Conservation (phyloP, 768 basidiomycete genomes). For the Mycena amicta region DNA sequence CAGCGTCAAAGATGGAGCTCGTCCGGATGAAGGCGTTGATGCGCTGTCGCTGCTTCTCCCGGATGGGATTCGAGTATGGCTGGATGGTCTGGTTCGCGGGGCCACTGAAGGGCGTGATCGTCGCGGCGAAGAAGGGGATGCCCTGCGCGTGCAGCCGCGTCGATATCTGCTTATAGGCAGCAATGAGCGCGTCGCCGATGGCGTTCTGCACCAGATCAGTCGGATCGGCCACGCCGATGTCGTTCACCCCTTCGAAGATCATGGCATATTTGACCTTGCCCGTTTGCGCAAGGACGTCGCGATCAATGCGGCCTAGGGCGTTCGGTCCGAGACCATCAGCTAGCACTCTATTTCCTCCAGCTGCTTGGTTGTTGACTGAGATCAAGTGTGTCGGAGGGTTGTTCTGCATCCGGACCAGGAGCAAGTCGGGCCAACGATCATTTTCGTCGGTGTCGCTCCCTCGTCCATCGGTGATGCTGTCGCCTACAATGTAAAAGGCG, state of each 20-base stretch:
- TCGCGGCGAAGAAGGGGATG: constrained; percentile 50
- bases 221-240: constrained; percentile 46
- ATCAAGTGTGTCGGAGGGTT: constrained; percentile 36
- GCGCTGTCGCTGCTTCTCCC: constrained; percentile 43
- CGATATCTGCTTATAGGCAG: constrained; percentile 48
- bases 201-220: constrained; percentile 36
- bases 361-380: constrained; percentile 52
- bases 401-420: constrained; percentile 44
- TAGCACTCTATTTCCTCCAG: constrained; percentile 55
- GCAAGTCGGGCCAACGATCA: constrained; percentile 55
- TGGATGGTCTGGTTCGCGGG: constrained; percentile 34
- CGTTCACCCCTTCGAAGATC: constrained; percentile 59
- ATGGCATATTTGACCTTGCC: constrained; percentile 45
- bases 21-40: constrained; percentile 47
- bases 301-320: constrained; percentile 49
- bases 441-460: constrained; percentile 47
- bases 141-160: constrained; percentile 42
- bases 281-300: constrained; percentile 51
- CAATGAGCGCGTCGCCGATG: constrained; percentile 44
- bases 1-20: constrained; percentile 46
- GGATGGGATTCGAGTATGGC: constrained; percentile 40
- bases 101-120: constrained; percentile 52
- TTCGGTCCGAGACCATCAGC: constrained; percentile 51
- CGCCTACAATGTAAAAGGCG: constrained; percentile 48
- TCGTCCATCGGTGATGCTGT: constrained; percentile 57